Percentiles rank a stretch among this genome's conserved stretches.
Evolutionary conservation across 2,329 filamentous ascomycete species (phyloP).

Genomic region (Decorospora gaudefroyi): DNA sequence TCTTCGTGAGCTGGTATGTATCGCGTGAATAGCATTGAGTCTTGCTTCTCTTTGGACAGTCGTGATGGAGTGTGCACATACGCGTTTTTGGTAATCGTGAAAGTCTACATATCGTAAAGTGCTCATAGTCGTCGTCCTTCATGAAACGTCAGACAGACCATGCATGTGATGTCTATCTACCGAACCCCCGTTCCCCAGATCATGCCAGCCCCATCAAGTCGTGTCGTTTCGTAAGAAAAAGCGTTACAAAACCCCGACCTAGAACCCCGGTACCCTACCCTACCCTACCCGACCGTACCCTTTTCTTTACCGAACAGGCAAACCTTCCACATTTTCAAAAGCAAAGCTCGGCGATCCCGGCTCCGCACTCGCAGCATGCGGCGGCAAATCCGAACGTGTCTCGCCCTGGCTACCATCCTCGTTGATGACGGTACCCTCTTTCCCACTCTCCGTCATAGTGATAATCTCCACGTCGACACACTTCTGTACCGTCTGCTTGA

Average conservation of each 20-base stretch:
- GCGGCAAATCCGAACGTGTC: slow-evolving; percentile 61
- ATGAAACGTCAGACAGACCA: too few relatives aligned
- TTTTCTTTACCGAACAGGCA: slow-evolving; percentile 27
- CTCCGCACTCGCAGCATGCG: slow-evolving; percentile 71
- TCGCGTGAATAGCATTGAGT: too few relatives aligned
- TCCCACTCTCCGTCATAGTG: slow-evolving; percentile 70
- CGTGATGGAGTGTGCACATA: too few relatives aligned
- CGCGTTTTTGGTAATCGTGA: background rate
- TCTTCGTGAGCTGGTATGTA: too few relatives aligned
- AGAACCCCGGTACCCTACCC: background rate
- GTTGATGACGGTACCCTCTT: slow-evolving; percentile 62
- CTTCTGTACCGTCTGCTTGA: slow-evolving; percentile 74
- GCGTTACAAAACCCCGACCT: background rate
- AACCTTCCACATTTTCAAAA: slow-evolving; percentile 73
- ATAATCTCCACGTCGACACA: slow-evolving; percentile 74
- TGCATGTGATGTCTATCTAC: slow-evolving; percentile 2
- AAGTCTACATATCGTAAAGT: background rate
- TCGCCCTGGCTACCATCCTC: slow-evolving; percentile 61
- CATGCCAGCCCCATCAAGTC: slow-evolving; percentile 1
- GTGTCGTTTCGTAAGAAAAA: slow-evolving; percentile 1
- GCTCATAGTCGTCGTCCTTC: too few relatives aligned
- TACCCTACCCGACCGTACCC: background rate
- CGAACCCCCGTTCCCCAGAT: background rate
- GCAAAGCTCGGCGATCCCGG: slow-evolving; percentile 81
- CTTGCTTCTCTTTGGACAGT: too few relatives aligned